These are phyloP conservation scores for Irineochytrium annulatum DNA, from an alignment of 192 early-diverging fungal genomes.

Conservation along the genomic window DNA sequence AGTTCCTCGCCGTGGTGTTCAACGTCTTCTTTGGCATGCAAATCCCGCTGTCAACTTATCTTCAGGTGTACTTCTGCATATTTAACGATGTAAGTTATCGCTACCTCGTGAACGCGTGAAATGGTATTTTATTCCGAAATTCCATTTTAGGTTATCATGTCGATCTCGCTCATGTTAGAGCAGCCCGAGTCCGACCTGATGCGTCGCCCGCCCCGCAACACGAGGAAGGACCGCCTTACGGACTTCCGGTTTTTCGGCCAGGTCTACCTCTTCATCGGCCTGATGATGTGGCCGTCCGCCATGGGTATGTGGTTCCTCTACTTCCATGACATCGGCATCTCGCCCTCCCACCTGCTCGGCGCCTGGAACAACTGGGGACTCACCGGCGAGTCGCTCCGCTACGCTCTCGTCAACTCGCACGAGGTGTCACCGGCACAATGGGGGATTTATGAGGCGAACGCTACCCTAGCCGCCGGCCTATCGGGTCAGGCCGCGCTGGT, in stretches of 20 bases:
- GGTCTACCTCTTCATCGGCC: slow-evolving; percentile 75
- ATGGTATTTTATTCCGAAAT: too few species aligned
- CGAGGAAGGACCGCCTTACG: slow-evolving; percentile 64
- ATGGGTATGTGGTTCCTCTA: slow-evolving; percentile 59
- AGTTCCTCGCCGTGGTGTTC: slow-evolving; percentile 71
- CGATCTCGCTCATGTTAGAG: slow-evolving; percentile 72
- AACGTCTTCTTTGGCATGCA: slow-evolving; percentile 80
- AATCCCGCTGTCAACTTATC: slow-evolving; percentile 69
- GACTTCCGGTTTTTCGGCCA: slow-evolving; percentile 63
- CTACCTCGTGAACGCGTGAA: too few species aligned
- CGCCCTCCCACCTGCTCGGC: slow-evolving; percentile 5
- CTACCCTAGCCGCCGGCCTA: not conserved
- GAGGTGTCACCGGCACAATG: not conserved
- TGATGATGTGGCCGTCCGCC: slow-evolving; percentile 61
- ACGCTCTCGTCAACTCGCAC: not conserved
- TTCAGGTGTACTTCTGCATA: slow-evolving; percentile 36
- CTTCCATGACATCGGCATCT: not conserved
- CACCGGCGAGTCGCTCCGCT: slow-evolving; percentile 8
- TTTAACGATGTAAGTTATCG: too few species aligned
- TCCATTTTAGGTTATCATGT: slow-evolving; percentile 53
- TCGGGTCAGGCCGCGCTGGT: not conserved
- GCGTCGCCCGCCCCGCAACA: slow-evolving; percentile 62
- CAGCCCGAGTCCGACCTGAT: slow-evolving; percentile 72
- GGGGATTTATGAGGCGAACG: not conserved
- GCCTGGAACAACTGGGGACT: not conserved